phyloP scores from a whole-genome alignment of 2,329 filamentous ascomycete species.

The Claviceps sp. region DNA sequence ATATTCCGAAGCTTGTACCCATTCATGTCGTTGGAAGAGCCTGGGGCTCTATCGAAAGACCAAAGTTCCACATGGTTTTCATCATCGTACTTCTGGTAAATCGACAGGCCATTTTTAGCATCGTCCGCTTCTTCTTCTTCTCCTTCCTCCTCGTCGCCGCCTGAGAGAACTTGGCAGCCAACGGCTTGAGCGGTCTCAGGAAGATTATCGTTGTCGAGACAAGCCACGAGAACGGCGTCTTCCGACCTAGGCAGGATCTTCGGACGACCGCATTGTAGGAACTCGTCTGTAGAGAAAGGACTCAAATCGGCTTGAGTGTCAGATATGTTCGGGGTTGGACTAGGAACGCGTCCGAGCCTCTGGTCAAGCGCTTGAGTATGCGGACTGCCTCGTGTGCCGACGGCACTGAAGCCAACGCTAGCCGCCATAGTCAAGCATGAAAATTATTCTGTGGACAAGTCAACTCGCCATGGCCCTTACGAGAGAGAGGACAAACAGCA shows the following conservation, averaged over 20 bases:
- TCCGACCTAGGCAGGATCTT: constrained; percentile 45
- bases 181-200: constrained; percentile 51
- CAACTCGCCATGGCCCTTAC: constrained; percentile 22
- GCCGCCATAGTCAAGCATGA: constrained; percentile 28
- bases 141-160: constrained; percentile 29
- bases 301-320: constrained; percentile 21
- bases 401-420: constrained; percentile 1
- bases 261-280: constrained; percentile 36
- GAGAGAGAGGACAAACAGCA: constrained; percentile 1
- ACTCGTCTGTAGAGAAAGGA: constrained; percentile 19
- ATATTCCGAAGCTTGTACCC: constrained; percentile 16
- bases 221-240: constrained; percentile 53
- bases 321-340: constrained; percentile 24
- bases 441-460: constrained; percentile 15
- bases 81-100: background rate
- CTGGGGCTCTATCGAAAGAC: background rate
- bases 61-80: background rate
- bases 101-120: constrained; percentile 5
- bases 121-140: constrained; percentile 15
- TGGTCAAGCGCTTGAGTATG: constrained; percentile 22
- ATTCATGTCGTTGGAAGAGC: constrained; percentile 1
- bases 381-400: constrained; percentile 26
- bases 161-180: constrained; percentile 37
- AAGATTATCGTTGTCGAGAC: constrained; percentile 48
- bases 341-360: constrained; percentile 19